A percentile compares a stretch with the other conserved stretches of the same genome.
phyloP scores from a whole-genome alignment of 495 filamentous ascomycete genomes.

The Podospora bellae-mahoneyi region DNA sequence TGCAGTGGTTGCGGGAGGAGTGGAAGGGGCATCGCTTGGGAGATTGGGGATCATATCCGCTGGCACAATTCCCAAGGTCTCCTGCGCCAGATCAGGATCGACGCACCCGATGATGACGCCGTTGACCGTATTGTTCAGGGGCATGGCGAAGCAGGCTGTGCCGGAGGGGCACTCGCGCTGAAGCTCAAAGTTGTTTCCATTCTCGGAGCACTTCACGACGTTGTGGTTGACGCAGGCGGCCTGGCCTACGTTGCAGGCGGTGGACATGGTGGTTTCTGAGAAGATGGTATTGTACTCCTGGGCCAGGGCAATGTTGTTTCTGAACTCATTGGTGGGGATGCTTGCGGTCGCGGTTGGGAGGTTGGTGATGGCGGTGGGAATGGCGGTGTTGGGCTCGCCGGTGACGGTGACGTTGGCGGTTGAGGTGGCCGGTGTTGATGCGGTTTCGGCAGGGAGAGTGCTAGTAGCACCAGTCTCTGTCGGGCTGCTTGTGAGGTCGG shows the following conservation, averaged over 20 bases:
- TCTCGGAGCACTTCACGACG: constrained; percentile 31
- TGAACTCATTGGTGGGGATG: constrained; percentile 35
- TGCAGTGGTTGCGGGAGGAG: neutral
- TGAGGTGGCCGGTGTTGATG: neutral
- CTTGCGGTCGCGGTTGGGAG: constrained; percentile 34
- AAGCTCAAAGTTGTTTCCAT: constrained; percentile 32
- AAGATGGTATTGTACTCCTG: constrained; percentile 39
- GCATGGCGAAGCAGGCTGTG: constrained; percentile 41
- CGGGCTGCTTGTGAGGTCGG: neutral
- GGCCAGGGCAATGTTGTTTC: constrained; percentile 38
- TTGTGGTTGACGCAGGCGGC: constrained; percentile 42
- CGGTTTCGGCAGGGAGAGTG: neutral
- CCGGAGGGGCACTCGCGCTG: constrained; percentile 24
- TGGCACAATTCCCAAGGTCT: constrained; percentile 27
- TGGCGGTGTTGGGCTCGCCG: constrained; percentile 28
- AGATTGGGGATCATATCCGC: constrained; percentile 8
- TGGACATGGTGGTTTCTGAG: constrained; percentile 35
- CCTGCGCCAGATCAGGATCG: constrained; percentile 26
- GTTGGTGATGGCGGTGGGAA: constrained; percentile 40
- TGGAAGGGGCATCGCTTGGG: neutral
- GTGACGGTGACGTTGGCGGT: constrained; percentile 11
- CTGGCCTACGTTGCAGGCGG: constrained; percentile 37
- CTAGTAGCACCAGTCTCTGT: neutral
- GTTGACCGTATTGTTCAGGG: constrained; percentile 37
- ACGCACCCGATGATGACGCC: constrained; percentile 40